Conservation (phyloP, 495 filamentous ascomycete genomes). For the Oidiodendron maius region DNA sequence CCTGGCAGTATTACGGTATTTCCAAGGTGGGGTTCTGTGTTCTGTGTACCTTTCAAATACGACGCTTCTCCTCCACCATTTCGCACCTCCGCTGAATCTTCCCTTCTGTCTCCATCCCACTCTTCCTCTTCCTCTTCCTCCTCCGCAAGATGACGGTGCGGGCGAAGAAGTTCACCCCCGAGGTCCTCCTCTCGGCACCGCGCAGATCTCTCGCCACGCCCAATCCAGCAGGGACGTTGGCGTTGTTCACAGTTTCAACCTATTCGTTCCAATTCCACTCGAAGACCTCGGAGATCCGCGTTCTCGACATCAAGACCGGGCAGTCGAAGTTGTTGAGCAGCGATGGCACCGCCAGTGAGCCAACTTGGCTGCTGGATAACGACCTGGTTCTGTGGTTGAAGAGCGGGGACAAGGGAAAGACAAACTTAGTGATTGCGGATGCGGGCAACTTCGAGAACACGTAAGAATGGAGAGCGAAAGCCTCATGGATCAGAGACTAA, state of each 20-base stretch:
- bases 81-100: no score
- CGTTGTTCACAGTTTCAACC: conserved; percentile 65
- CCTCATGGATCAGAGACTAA: not conserved
- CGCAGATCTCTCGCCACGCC: conserved; percentile 72
- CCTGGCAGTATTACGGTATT: no score
- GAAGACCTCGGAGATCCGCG: conserved; percentile 66
- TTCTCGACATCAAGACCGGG: conserved; percentile 66
- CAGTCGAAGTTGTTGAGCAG: conserved; percentile 61
- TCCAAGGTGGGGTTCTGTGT: no score
- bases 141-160: conserved; percentile 51
- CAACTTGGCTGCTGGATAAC: conserved; percentile 67
- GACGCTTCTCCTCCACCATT: no score
- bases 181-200: conserved; percentile 81
- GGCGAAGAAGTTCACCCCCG: conserved; percentile 66
- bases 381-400: conserved; percentile 63
- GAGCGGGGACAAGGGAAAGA: conserved; percentile 58
- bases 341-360: conserved; percentile 57
- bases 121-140: not conserved
- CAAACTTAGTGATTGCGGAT: conserved; percentile 54
- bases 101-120: not conserved
- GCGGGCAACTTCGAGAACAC: conserved; percentile 45
- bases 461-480: conserved; percentile 12
- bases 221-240: conserved; percentile 62
- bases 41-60: no score
- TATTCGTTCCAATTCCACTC: conserved; percentile 82